A percentile compares a stretch with the other conserved stretches of the same genome.
Conservation (phyloP, 176 grass and related monocot species). For the Thinopyrum elongatum region DNA sequence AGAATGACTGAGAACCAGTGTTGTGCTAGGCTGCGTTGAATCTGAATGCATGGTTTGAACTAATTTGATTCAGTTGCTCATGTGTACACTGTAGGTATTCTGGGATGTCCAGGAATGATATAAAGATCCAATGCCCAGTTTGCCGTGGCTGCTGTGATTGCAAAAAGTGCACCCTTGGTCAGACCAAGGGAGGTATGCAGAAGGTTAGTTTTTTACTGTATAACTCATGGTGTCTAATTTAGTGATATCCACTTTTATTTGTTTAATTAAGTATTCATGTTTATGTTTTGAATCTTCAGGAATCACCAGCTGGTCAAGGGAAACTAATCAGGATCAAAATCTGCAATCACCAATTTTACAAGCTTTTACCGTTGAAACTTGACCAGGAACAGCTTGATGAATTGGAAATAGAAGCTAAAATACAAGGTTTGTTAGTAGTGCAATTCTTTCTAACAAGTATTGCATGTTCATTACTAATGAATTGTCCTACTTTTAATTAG, state of each 20-base stretch:
- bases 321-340: conserved; percentile 65
- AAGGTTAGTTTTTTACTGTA: conserved; percentile 44
- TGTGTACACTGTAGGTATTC: conserved; percentile 66
- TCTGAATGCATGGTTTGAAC: background rate
- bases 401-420: conserved; percentile 83
- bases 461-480: conserved; percentile 10
- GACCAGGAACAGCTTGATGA: conserved; percentile 87
- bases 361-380: conserved; percentile 79
- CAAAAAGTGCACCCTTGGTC: conserved; percentile 47
- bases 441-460: background rate
- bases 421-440: conserved; percentile 64
- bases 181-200: conserved; percentile 32
- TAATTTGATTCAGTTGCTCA: background rate
- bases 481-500: conserved; percentile 43
- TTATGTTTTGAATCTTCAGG: conserved; percentile 45
- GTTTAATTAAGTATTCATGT: conserved; percentile 16
- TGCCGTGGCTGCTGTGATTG: conserved; percentile 75
- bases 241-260: background rate
- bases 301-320: conserved; percentile 36
- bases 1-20: background rate
- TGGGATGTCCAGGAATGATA: conserved; percentile 68
- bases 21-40: background rate
- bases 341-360: conserved; percentile 67
- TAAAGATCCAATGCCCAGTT: conserved; percentile 70
- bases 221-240: background rate